These are phyloP conservation scores for Citrus sinensis DNA, from an alignment of 345 rosid species.

Conservation along the genomic window DNA sequence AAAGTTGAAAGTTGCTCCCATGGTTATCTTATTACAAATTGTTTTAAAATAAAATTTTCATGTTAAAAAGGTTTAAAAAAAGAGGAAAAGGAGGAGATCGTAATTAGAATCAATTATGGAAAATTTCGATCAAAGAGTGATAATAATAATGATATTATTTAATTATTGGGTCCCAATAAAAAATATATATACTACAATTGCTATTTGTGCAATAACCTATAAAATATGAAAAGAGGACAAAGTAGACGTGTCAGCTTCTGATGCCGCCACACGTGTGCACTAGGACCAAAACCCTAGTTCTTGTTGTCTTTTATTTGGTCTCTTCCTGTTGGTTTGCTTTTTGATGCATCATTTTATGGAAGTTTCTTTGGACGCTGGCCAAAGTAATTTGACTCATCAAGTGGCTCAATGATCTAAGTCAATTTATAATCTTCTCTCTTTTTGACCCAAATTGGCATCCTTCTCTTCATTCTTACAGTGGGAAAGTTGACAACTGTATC, in stretches of 20 bases:
- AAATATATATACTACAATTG: not conserved
- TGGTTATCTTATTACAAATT: too few species aligned
- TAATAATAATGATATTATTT: too few species aligned
- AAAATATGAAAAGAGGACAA: not conserved
- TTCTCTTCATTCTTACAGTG: constrained; percentile 83
- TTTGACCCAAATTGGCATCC: constrained; percentile 86
- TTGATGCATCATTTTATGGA: not conserved
- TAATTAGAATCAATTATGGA: not conserved
- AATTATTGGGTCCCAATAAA: not conserved
- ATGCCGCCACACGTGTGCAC: constrained; percentile 19
- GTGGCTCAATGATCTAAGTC: not conserved
- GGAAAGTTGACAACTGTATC: constrained; percentile 87
- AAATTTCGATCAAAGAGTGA: not conserved
- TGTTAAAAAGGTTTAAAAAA: not conserved
- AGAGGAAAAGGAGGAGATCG: not conserved
- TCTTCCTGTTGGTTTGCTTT: not conserved
- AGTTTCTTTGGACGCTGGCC: not conserved
- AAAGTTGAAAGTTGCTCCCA: not conserved
- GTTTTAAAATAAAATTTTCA: too few species aligned
- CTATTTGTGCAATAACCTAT: not conserved
- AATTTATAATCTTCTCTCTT: constrained; percentile 29
- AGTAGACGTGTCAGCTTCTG: not conserved
- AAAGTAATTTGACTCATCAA: not conserved
- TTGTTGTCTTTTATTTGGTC: not conserved
- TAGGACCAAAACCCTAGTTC: not conserved